Evolutionary conservation across 805 yeast species (phyloP).

Genomic region (Starmerella sirachaensis): DNA sequence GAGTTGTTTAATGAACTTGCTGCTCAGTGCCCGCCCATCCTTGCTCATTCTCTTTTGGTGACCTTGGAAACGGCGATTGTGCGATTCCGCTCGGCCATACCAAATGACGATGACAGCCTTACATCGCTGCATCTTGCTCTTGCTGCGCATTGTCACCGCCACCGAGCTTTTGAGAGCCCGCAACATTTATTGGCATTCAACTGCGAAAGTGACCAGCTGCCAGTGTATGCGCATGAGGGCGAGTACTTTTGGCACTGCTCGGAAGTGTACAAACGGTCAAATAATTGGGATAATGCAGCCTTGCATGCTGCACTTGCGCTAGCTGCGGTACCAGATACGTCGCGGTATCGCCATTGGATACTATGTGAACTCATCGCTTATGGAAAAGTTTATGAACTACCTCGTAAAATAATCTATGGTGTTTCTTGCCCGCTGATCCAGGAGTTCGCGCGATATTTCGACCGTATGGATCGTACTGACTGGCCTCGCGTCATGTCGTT

Average conservation of each 20-base stretch:
- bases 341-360: neutral
- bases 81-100: neutral
- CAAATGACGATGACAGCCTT: neutral
- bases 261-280: neutral
- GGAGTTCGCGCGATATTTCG: conserved; percentile 3
- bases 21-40: neutral
- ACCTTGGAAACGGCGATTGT: neutral
- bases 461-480: neutral
- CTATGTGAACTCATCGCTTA: conserved; percentile 12
- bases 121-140: conserved; percentile 5
- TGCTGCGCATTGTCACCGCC: conserved; percentile 1
- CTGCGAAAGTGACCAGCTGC: too few species aligned
- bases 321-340: neutral
- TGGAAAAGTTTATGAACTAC: conserved; percentile 2
- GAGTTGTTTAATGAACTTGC: neutral
- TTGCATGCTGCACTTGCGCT: conserved; percentile 13
- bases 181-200: too few species aligned
- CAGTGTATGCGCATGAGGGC: too few species aligned
- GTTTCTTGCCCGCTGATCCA: conserved; percentile 2
- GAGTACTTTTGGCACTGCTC: conserved; percentile 7
- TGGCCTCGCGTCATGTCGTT: neutral
- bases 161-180: too few species aligned
- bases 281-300: conserved; percentile 10
- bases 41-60: neutral
- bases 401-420: too few species aligned